Evolutionary conservation across 805 yeast species (phyloP).

Genomic region (Ogataea salicorniae): DNA sequence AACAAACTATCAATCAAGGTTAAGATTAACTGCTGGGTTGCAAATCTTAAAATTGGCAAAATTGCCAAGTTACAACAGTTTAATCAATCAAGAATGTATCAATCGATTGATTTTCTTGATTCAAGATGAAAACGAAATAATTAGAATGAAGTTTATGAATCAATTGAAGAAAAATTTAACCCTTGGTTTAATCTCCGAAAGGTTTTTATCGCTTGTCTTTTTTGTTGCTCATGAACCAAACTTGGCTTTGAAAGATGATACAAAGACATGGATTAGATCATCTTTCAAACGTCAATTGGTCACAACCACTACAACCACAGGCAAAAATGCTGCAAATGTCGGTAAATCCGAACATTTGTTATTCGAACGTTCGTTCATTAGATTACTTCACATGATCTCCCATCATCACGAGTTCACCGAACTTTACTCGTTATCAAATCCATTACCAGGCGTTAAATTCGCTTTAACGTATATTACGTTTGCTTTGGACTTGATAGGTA

Average conservation of each 20-base stretch:
- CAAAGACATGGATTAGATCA: constrained; percentile 69
- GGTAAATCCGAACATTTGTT: constrained; percentile 28
- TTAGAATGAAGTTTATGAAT: constrained; percentile 48
- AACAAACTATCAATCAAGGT: constrained; percentile 47
- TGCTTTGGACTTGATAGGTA: constrained; percentile 55
- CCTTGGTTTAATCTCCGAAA: constrained; percentile 50
- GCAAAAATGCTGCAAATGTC: constrained; percentile 23
- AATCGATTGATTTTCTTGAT: constrained; percentile 51
- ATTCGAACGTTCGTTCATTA: constrained; percentile 62
- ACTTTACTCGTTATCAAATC: constrained; percentile 22
- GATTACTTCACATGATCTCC: constrained; percentile 64
- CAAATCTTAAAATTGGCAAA: constrained; percentile 61
- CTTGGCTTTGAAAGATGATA: constrained; percentile 39
- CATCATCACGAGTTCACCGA: constrained; percentile 66
- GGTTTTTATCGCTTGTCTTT: constrained; percentile 62
- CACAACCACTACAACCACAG: constrained; percentile 2
- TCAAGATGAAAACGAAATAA: constrained; percentile 60
- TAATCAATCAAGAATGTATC: constrained; percentile 49
- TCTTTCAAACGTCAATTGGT: constrained; percentile 31
- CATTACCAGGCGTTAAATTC: constrained; percentile 43
- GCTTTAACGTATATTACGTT: constrained; percentile 57
- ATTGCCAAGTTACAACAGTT: constrained; percentile 42
- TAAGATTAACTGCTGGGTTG: constrained; percentile 66
- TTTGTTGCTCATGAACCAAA: constrained; percentile 77
- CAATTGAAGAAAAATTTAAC: constrained; percentile 49